Evolutionary conservation across 2,329 filamentous ascomycete species (phyloP), one percentile per base, ranked within the genome.

Genomic region (Acrodontium crateriforme): DNA sequence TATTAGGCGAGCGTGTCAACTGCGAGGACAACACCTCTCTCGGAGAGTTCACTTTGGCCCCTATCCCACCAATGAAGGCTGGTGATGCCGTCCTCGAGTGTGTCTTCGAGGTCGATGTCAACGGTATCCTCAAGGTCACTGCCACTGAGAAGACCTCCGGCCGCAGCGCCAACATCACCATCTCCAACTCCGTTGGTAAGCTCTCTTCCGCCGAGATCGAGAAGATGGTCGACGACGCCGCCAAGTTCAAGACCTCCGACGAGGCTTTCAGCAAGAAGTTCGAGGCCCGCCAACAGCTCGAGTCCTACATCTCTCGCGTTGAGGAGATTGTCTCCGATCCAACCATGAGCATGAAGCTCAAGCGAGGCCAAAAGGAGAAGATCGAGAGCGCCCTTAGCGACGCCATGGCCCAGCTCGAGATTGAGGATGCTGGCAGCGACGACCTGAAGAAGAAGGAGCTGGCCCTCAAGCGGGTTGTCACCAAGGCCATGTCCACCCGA

Each of bases 371-470:
- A 72, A 93, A 93, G 79, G 85, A 94, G 66, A 95, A 93, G 79
- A 94, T 98, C 45, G 89, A 98, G 75, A 77, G 79, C 55, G 81
- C 84, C 46, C 81, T 98, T 49, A 87, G 78, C 61, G 89, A 98
- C 52, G 89, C 89, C 49, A 95, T 98, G 89, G 81, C 74, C 42
- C 79, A 91, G 65, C 80, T 98, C 41, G 89, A 98, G 75, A 67
- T 98, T 54, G 81, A 87, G 62, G 91, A 98, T 47, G 81, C 82
- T 32, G 64, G 67, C 39, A 80, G 84, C 37, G 91, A 98, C 49
- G 89, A 98, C 57, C 70, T 98, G 49, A 95, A 92, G 82, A 95
- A 95, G 83, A 92, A 94, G 78, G 89, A 98, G 72, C 70, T 98
- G 45, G 84, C 84, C 37, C 74, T 98, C 42, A 98, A 95, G 83